Evolutionary conservation across 2,329 filamentous ascomycete species (phyloP), one percentile per base, ranked within the genome.

Genomic region (Graphilbum fragrans): DNA sequence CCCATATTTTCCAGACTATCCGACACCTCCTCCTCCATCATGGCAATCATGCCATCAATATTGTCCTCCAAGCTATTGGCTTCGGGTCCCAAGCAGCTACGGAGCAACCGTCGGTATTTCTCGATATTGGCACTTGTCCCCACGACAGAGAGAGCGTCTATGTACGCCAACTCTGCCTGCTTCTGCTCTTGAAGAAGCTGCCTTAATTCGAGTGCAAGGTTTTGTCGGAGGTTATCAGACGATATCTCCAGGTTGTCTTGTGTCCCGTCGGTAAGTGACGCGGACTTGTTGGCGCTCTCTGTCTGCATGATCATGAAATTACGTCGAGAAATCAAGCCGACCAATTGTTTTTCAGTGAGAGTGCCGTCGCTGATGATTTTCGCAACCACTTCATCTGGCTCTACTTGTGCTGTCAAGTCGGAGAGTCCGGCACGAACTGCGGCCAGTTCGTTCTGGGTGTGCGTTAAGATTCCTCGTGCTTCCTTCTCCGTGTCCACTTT

Each of bases 81-180:
- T 49, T 74, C 69, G 16, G 78, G 69, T 21, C 80, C 79, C 22
- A 87, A 64, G 45, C 82, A 85, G 45, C 73, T 72, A 45, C 74
- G 74, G 25, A 86, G 73, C 23, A 87, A 66, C 42, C 72, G 72
- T 46, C 81, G 71, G 58, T 88, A 90, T 56, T 80, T 77, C 50
- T 80, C 79, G 49, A 83, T 82, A 55, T 79, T 78, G 57, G 85
- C 80, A 29, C 80, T 77, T 31, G 80, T 77, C 34, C 82, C 82
- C 11, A 82, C 78, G 47, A 78, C 70, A 35, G 74, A 74, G 36
- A 85, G 64, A 12, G 80, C 80, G 39, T 77, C 70, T 33, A 84
- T 75, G 47, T 86, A 85, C 45, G 83, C 78, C 14, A 62, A 58
- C 50, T 86, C 80, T 4, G 80, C 69, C 34, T 67, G 62, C 38